phyloP scores from a whole-genome alignment of 177 flowering plant species.

The Vitis hybrid region DNA sequence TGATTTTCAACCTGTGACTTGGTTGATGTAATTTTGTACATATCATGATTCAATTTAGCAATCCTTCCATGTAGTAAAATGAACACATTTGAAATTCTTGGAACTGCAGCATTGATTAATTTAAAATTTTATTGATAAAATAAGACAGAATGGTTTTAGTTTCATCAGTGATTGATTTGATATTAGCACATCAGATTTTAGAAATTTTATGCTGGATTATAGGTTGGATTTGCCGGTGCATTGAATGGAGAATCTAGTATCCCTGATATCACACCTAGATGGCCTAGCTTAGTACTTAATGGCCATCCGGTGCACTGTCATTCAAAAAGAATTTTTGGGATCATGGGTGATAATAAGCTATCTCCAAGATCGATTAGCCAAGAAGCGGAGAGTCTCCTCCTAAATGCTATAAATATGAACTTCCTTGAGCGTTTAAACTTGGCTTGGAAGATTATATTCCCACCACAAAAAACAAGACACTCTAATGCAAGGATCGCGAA shows the following conservation, averaged over 20 bases:
- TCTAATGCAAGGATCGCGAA: slow-evolving; percentile 93
- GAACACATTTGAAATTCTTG: too few relatives aligned
- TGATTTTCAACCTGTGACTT: too few relatives aligned
- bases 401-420: slow-evolving; percentile 71
- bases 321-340: slow-evolving; percentile 31
- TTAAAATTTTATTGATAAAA: too few relatives aligned
- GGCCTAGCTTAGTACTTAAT: slow-evolving; percentile 24
- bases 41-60: too few relatives aligned
- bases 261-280: slow-evolving; percentile 32
- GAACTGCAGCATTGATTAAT: too few relatives aligned
- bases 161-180: too few relatives aligned
- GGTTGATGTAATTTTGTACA: too few relatives aligned
- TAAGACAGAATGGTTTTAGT: too few relatives aligned
- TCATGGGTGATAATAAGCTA: slow-evolving; percentile 35
- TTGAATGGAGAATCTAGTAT: slow-evolving; percentile 32
- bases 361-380: slow-evolving; percentile 42
- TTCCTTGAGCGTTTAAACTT: slow-evolving; percentile 82
- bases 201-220: background rate
- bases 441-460: slow-evolving; percentile 95
- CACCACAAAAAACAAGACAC: slow-evolving; percentile 49
- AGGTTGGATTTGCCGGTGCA: slow-evolving; percentile 56
- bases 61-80: too few relatives aligned
- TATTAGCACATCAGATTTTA: background rate
- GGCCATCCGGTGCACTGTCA: slow-evolving; percentile 25
- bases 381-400: slow-evolving; percentile 69